Evolutionary conservation across 2,329 filamentous ascomycete species (phyloP).

Genomic region (Pestalotiopsis sp.): DNA sequence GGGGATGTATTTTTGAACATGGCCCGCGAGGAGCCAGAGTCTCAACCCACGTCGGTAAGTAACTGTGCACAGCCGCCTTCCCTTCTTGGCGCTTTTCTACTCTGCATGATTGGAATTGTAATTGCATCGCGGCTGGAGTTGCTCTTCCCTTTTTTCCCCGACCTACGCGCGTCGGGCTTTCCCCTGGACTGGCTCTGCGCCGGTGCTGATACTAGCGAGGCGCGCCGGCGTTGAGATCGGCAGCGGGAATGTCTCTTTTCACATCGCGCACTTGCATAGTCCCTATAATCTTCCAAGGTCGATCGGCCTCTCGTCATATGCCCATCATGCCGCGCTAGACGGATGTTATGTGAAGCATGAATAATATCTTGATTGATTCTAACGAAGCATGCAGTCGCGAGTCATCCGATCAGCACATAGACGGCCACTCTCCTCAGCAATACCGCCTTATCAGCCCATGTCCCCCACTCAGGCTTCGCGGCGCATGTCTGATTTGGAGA

Average conservation of each 20-base stretch:
- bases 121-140: neutral
- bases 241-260: neutral
- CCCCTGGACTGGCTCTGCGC: neutral
- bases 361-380: conserved; percentile 19
- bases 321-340: neutral
- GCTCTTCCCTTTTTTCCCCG: neutral
- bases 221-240: conserved; percentile 1
- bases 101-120: neutral
- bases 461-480: conserved; percentile 56
- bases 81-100: neutral
- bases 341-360: neutral
- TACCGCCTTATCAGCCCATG: conserved; percentile 48
- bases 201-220: neutral
- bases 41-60: conserved; percentile 49
- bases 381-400: conserved; percentile 44
- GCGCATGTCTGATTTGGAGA: conserved; percentile 61
- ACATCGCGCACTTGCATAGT: neutral
- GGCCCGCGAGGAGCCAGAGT: conserved; percentile 51
- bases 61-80: neutral
- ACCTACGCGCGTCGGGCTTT: neutral
- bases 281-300: neutral
- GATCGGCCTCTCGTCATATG: neutral
- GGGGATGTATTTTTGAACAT: conserved; percentile 64
- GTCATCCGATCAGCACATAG: conserved; percentile 49
- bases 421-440: conserved; percentile 55